Evolutionary conservation across 139 green algal genomes (phyloP), one percentile per base, ranked within the genome.

Genomic region (Raphidocelis subcapitata): DNA sequence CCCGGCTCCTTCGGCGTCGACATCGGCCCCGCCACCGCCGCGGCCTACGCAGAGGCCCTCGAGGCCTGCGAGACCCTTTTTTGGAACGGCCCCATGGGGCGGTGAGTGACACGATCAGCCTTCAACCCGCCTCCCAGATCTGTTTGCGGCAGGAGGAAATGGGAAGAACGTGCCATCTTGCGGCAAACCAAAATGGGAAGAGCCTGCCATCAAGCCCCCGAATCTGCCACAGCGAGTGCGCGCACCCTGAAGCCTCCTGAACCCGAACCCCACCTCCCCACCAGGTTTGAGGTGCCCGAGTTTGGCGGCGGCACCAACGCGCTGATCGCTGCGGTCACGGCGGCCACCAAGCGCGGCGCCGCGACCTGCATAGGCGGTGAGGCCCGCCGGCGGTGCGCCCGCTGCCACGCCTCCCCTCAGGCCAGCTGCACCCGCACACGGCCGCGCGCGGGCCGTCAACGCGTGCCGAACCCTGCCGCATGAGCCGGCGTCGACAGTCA

Each of bases 51-150:
- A 5, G 46, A 55, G 1, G 79, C 71, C 21, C 65, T 89, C 24
- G 24, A 35, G 37, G 14, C 16, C 32, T 87, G 81, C 74, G 49
- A 47, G 5, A 89, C 84, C 12, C 62, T 89, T 20, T 86, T 89
- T 26, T 89, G 84, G 84, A 89, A 89, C 65, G 84, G 84, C 1
- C 84, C 84, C 2, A 85, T 89, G 79, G 84, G 84, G 36, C 51
- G 65, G 65, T 79, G 62, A 26, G 74, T 76, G 67, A 60, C 52
- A n/a, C 23, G 52, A 12, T 15, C 52, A n/a, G 4, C 8, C 52
- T 32, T 15, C 23, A 26, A 60, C 24, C 10, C 47, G 15, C 16
- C 15, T 14, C 47, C 16, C 23, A 21, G 37, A 46, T 4, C 8
- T 21, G 23, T 65, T 41, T 65, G n/a, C 28, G 26, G n/a, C 41